Percentiles rank a stretch among this genome's conserved stretches.
Conservation (phyloP, 352 stramenopile genomes). For the Globisporangium acanthophoron region DNA sequence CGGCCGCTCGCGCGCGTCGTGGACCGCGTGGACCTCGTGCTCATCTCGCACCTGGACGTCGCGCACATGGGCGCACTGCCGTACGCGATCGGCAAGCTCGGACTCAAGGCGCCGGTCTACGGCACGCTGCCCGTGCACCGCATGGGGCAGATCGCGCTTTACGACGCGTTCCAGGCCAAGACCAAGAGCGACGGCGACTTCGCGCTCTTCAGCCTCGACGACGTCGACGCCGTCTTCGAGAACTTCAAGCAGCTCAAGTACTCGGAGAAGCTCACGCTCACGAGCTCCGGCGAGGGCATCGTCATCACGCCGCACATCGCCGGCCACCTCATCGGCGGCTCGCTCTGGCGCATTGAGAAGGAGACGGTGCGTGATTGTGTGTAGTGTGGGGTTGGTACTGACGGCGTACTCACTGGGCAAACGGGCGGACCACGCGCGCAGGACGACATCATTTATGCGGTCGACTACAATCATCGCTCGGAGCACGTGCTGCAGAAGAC, state of each 20-base stretch:
- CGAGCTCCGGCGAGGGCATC: slow-evolving; percentile 81
- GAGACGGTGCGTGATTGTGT: slow-evolving; percentile 68
- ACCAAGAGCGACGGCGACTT: slow-evolving; percentile 90
- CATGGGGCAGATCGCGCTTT: slow-evolving; percentile 96
- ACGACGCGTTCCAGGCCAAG: slow-evolving; percentile 92
- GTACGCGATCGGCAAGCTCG: slow-evolving; percentile 85
- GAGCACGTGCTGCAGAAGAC: slow-evolving; percentile 94
- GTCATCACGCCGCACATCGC: slow-evolving; percentile 93
- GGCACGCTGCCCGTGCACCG: slow-evolving; percentile 93
- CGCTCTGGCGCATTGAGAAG: slow-evolving; percentile 93
- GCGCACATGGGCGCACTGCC: slow-evolving; percentile 88
- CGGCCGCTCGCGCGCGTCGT: slow-evolving; percentile 79
- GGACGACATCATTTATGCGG: slow-evolving; percentile 92
- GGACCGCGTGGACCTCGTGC: slow-evolving; percentile 82
- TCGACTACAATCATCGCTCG: slow-evolving; percentile 92
- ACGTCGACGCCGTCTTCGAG: slow-evolving; percentile 92
- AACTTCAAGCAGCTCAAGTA: slow-evolving; percentile 95
- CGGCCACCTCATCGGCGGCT: slow-evolving; percentile 92
- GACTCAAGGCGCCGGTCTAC: slow-evolving; percentile 87
- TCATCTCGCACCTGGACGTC: slow-evolving; percentile 88
- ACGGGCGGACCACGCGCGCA: slow-evolving; percentile 17
- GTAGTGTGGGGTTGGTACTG: not conserved
- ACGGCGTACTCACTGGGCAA: not conserved
- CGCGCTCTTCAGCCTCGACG: slow-evolving; percentile 88
- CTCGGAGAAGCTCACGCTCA: slow-evolving; percentile 89